phyloP scores from a whole-genome alignment of 2,329 filamentous ascomycete genomes.

The Xylariaceae sp. region DNA sequence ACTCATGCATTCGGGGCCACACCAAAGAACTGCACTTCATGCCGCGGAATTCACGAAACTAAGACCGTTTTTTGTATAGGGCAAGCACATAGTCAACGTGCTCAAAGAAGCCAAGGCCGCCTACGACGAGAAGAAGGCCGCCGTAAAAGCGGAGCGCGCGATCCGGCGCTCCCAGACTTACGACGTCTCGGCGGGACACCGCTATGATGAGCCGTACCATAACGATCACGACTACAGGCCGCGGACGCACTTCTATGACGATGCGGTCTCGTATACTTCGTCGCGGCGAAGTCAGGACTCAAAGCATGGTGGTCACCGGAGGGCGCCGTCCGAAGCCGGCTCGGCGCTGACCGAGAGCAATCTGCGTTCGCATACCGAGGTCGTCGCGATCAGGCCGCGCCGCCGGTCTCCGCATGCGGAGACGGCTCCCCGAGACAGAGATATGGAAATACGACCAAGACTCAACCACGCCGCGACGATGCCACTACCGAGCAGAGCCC shows the following conservation, averaged over 20 bases:
- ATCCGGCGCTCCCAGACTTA: slow-evolving; percentile 57
- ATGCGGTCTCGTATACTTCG: slow-evolving; percentile 36
- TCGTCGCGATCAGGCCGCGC: slow-evolving; percentile 46
- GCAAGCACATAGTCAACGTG: slow-evolving; percentile 82
- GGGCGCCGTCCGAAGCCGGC: slow-evolving; percentile 31
- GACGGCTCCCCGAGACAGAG: slow-evolving; percentile 42
- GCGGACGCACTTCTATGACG: slow-evolving; percentile 27
- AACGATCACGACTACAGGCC: slow-evolving; percentile 23
- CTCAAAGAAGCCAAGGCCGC: slow-evolving; percentile 88
- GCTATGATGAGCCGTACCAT: slow-evolving; percentile 22
- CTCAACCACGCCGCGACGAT: slow-evolving; percentile 33
- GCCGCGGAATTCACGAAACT: background rate
- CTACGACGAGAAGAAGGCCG: slow-evolving; percentile 82
- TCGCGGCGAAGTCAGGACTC: slow-evolving; percentile 41
- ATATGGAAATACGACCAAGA: slow-evolving; percentile 35
- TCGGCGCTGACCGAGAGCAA: slow-evolving; percentile 48
- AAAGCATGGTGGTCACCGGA: slow-evolving; percentile 30
- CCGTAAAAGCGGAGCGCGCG: slow-evolving; percentile 62
- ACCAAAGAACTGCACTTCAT: slow-evolving; percentile 1
- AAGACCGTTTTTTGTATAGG: slow-evolving; percentile 45
- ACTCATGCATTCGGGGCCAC: background rate
- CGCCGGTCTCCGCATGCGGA: slow-evolving; percentile 39
- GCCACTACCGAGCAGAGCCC: slow-evolving; percentile 19
- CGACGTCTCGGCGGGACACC: slow-evolving; percentile 34
- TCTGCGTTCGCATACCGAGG: slow-evolving; percentile 49